Evolutionary conservation across 768 basidiomycete genomes (phyloP).

Genomic region (Piloderma croceum): DNA sequence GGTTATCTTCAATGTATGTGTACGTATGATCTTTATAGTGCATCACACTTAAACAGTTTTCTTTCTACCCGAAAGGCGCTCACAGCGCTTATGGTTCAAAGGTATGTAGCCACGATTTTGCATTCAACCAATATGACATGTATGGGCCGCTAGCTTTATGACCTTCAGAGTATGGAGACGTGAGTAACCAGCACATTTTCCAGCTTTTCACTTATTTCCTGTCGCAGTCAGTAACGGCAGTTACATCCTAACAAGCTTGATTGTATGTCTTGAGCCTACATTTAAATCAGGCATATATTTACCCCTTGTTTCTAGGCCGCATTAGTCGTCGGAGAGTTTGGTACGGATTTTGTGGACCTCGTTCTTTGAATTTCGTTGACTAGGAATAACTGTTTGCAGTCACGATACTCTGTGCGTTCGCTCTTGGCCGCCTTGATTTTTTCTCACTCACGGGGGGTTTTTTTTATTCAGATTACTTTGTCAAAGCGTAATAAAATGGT

Average conservation of each 20-base stretch:
- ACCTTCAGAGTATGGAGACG: slow-evolving; percentile 43
- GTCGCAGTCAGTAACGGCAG: slow-evolving; percentile 43
- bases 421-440: too few species aligned
- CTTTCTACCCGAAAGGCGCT: slow-evolving; percentile 36
- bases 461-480: too few species aligned
- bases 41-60: too few species aligned
- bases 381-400: too few species aligned
- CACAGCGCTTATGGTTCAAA: slow-evolving; percentile 48
- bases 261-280: slow-evolving; percentile 23
- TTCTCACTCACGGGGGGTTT: too few species aligned
- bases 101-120: slow-evolving; percentile 18
- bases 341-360: too few species aligned
- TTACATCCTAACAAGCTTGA: slow-evolving; percentile 29
- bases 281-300: background rate
- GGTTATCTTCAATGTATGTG: slow-evolving; percentile 46
- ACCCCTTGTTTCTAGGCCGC: slow-evolving; percentile 15
- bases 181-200: slow-evolving; percentile 19
- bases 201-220: slow-evolving; percentile 12
- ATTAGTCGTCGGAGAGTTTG: slow-evolving; percentile 38
- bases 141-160: slow-evolving; percentile 34
- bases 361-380: too few species aligned
- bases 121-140: slow-evolving; percentile 2
- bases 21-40: slow-evolving; percentile 8
- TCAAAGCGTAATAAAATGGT: too few species aligned
- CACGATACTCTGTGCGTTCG: too few species aligned